Base-by-base conservation (phyloP, 768 basidiomycete genomes). In the Kondoa subrosea region DNA sequence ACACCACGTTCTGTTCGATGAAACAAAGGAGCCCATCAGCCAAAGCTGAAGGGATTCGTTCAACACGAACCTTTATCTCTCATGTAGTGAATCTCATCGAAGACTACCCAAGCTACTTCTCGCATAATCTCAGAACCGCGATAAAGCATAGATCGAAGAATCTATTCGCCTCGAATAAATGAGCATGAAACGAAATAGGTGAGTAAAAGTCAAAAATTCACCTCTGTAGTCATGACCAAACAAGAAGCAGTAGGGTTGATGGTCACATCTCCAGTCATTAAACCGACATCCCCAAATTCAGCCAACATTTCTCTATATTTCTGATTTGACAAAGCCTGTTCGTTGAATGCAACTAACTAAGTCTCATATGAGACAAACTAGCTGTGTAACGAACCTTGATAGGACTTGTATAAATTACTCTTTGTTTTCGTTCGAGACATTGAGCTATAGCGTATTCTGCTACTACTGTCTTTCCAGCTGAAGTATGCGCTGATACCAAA, bases 51-150 rank as follows among this genome's bases (percentile, higher is more conserved):
- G n/a, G n/a, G n/a, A n/a, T n/a, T n/a, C n/a, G n/a, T n/a, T n/a
- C n/a, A n/a, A n/a, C n/a, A n/a, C n/a, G 50, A 14, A 80, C 80
- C 80, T 74, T 91, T 91, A 80, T 97, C 95, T 69, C 95, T 87
- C 95, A 97, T 99, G 79, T 97, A 99, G 76, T 99, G 95, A 70
- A 99, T 95, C 79, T 99, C 95, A 76, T 99, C 95, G 77, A 97
- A 99, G 71, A 99, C 85, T 67, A 97, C 93, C 95, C 95, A 99
- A 0, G 92, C 91, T n/a, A 99, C 93, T 80, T 99, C 95, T 67
- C 95, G 88, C 88, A 97, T 92, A 72, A 99, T 87, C 79, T 99
- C 95, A 2, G 91, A 96, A 50, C 95, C 95, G 66, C 95, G 86
- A 76, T 99, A 99, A 30, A 99, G 80, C 93, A 99, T 99, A 2